phyloP scores from a whole-genome alignment of 208 protist species.

The Trypanosoma cruzi region DNA sequence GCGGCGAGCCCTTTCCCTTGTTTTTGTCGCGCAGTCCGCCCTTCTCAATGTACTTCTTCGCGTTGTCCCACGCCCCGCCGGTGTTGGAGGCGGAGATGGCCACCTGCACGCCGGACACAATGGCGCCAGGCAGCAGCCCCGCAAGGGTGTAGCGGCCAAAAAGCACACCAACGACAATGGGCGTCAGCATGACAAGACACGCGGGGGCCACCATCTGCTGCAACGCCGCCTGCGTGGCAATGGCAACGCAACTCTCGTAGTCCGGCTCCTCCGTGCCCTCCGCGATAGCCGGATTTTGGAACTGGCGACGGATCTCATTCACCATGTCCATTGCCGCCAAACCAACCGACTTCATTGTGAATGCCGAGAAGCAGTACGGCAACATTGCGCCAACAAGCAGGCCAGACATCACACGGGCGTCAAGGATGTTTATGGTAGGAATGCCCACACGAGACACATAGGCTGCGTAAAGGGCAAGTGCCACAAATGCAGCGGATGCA shows the following conservation, averaged over 20 bases:
- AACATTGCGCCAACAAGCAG: slow-evolving; percentile 94
- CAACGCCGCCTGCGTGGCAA: slow-evolving; percentile 92
- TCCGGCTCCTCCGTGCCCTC: slow-evolving; percentile 90
- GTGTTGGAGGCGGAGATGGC: no score
- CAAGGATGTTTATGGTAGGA: slow-evolving; percentile 73
- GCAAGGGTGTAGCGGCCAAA: slow-evolving; percentile 93
- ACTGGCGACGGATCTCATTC: slow-evolving; percentile 94
- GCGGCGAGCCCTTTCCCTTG: slow-evolving; percentile 90
- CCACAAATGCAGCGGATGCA: slow-evolving; percentile 92
- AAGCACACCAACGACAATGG: slow-evolving; percentile 91
- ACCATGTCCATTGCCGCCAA: slow-evolving; percentile 94
- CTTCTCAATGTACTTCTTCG: slow-evolving; percentile 97
- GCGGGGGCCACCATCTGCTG: slow-evolving; percentile 95
- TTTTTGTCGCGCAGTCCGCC: slow-evolving; percentile 85
- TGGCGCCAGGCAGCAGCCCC: slow-evolving; percentile 89
- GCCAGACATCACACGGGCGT: slow-evolving; percentile 79
- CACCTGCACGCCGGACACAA: slow-evolving; percentile 93
- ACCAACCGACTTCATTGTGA: slow-evolving; percentile 96
- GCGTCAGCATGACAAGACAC: slow-evolving; percentile 92
- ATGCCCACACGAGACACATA: slow-evolving; percentile 83
- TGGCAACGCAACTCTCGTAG: slow-evolving; percentile 93
- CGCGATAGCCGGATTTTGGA: slow-evolving; percentile 84
- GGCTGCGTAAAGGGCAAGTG: slow-evolving; percentile 93
- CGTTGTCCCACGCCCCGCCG: slow-evolving; percentile 97
- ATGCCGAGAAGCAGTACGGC: slow-evolving; percentile 95